phyloP scores from a whole-genome alignment of 2,329 filamentous ascomycete species.

The Aspergillus transmontanensis region DNA sequence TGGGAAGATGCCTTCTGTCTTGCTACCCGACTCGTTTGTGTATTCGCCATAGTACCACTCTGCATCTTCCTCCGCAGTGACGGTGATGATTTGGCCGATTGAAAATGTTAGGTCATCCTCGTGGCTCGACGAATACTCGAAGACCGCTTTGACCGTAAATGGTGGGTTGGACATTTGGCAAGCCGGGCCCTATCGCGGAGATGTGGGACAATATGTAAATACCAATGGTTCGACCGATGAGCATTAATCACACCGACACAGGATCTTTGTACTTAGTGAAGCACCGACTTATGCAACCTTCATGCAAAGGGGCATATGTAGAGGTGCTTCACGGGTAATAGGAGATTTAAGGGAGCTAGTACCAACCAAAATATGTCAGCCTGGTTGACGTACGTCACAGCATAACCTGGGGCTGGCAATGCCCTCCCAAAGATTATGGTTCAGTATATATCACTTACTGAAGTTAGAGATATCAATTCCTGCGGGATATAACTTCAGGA shows the following conservation, averaged over 20 bases:
- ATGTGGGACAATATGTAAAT: conserved; percentile 16
- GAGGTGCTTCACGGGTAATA: conserved; percentile 13
- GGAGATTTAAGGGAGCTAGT: conserved; percentile 15
- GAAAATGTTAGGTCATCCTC: conserved; percentile 92
- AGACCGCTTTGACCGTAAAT: conserved; percentile 95
- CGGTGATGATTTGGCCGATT: conserved; percentile 85
- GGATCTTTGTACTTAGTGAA: conserved; percentile 18
- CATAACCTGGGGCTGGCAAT: conserved; percentile 19
- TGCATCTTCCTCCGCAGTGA: conserved; percentile 86
- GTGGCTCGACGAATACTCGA: conserved; percentile 89
- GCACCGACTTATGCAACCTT: conserved; percentile 23
- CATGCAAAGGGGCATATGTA: conserved; percentile 24
- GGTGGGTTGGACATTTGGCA: conserved; percentile 67
- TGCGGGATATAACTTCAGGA: not conserved
- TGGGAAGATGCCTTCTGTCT: conserved; percentile 85
- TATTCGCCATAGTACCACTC: conserved; percentile 96
- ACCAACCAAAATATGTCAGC: conserved; percentile 34
- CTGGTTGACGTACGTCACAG: conserved; percentile 29
- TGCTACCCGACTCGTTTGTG: conserved; percentile 70
- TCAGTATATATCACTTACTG: conserved; percentile 16
- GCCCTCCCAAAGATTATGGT: not conserved
- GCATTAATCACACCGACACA: conserved; percentile 11
- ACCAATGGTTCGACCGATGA: conserved; percentile 5
- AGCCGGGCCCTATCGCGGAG: conserved; percentile 29
- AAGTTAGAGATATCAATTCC: conserved; percentile 7